Evolutionary conservation across 352 stramenopile species (phyloP), one percentile per base, ranked within the genome.

Genomic region (Phytophthora agathidicida): DNA sequence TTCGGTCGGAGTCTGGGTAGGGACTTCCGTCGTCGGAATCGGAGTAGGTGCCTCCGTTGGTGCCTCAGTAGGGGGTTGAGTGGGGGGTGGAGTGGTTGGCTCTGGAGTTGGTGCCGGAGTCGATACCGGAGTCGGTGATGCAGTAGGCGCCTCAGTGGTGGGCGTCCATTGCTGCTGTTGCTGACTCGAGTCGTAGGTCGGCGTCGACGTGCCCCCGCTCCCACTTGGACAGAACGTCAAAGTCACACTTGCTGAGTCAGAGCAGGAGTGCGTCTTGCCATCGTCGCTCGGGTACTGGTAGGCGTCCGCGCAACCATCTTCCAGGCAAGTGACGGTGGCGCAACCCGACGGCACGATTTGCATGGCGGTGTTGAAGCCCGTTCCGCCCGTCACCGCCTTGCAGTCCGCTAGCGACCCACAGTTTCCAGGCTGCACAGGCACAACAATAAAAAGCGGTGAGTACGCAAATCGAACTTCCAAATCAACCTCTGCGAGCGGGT

Each of bases 271-370:
- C 17, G 64, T 87, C 60, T 88, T 91, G 23, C 11, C 48, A 44
- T 86, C 62, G 39, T 84, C 80, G 22, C 28, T 68, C 1, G 80
- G 80, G 50, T 69, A 91, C 39, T 85, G 64, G 49, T 91, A 88
- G 22, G 75, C 80, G 32, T 86, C 77, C 8, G 57, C 38, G 42
- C 77, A 88, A 28, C 77, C 68, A 27, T 80, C 48, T 14, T 44
- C 44, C 1, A 64, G 52, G 35, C 80, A 87, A n/a, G 59, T 66
- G 46, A 90, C 48, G 17, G 54, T 56, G 24, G 53, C 54, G 60
- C 80, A 90, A 20, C 68, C 67, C 2, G 43, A 47, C 23, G 79
- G 76, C 4, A 38, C 51, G 58, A 89, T 82, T n/a, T 75, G 66
- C 58, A 89, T 71, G 27, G 74, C 41, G n/a, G 73, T 73, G 50